Evolutionary conservation across 495 filamentous ascomycete genomes (phyloP), one percentile per base, ranked within the genome.

Genomic region (Hyaloscypha hepaticicola): DNA sequence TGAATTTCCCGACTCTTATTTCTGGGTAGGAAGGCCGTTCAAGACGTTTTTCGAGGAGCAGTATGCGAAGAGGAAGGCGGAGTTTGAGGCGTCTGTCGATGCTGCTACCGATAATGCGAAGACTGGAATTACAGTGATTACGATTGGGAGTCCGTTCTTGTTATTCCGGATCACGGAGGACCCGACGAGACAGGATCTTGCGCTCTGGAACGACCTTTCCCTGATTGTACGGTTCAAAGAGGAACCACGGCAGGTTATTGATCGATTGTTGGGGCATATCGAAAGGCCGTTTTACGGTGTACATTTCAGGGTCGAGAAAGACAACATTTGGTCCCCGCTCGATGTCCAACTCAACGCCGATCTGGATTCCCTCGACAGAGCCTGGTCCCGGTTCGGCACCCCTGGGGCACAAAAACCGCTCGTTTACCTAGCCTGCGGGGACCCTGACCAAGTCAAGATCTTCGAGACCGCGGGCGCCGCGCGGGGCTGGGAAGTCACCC

Each of bases 141-240:
- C 48, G n/a, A 65, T 72, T 60, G 31, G 55, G 28, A 53, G 60
- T 6, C 16, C 61, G 33, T 72, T 72, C 63, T 48, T 70, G 22
- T 31, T 72, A n/a, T 72, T 62, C 63, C 58, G 68, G 27, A 69
- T 72, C 55, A 70, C 58, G 28, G 70, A 72, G 48, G 70, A 72
- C 55, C 68, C 70, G 1, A 72, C 65, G 19, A 41, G 65, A 28
- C 14, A 49, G 1, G 70, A 72, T 25, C 29, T 72, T 25, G 58
- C 50, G 28, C 50, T 72, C 19, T 72, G 70, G 70, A 72, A 72
- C 56, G 70, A 72, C 56, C 62, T 72, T 6, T 25, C 57, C 5
- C 21, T 60, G 50, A 21, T 68, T 8, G 53, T 72, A 7, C 62
- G 70, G 24, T 68, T 70, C 56, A 49, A 34, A 24, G 64, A 64